phyloP scores from a whole-genome alignment of 352 stramenopile genomes.

The Globisporangium heterothallicum region DNA sequence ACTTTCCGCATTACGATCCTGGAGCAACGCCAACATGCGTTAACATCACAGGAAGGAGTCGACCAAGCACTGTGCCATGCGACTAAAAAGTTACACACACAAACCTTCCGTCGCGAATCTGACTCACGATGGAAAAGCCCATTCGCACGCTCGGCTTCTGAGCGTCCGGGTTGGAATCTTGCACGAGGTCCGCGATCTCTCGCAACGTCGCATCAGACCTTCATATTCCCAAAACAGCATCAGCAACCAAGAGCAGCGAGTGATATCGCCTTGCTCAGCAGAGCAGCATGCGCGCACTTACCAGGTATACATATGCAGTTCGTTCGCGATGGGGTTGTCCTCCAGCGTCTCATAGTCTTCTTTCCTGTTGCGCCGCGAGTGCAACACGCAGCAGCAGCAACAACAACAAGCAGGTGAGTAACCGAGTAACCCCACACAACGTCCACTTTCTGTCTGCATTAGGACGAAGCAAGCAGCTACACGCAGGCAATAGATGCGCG shows the following conservation, averaged over 20 bases:
- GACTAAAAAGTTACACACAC: slow-evolving; percentile 1
- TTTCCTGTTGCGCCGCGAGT: too few relatives aligned
- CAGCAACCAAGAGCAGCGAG: too few relatives aligned
- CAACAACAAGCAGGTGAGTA: slow-evolving; percentile 1
- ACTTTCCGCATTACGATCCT: slow-evolving; percentile 58
- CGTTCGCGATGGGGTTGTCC: slow-evolving; percentile 43
- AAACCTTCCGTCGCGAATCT: slow-evolving; percentile 46
- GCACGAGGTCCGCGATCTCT: slow-evolving; percentile 65
- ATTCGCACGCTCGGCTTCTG: slow-evolving; percentile 48
- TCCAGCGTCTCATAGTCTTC: slow-evolving; percentile 57
- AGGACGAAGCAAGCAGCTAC: too few relatives aligned
- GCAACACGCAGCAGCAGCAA: too few relatives aligned
- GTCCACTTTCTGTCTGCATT: too few relatives aligned
- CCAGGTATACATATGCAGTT: slow-evolving; percentile 77
- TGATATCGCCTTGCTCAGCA: slow-evolving; percentile 1
- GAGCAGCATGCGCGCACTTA: slow-evolving; percentile 8
- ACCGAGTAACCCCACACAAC: too few relatives aligned
- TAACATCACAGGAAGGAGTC: background rate
- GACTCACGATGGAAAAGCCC: slow-evolving; percentile 54
- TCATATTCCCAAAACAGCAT: slow-evolving; percentile 1
- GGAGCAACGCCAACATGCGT: background rate
- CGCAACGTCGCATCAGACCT: slow-evolving; percentile 68
- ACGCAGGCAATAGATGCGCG: background rate
- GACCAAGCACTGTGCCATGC: slow-evolving; percentile 1
- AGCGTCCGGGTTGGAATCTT: slow-evolving; percentile 53